Conservation (phyloP, 2,329 filamentous ascomycete genomes). For the Ophiostoma ulmi region DNA sequence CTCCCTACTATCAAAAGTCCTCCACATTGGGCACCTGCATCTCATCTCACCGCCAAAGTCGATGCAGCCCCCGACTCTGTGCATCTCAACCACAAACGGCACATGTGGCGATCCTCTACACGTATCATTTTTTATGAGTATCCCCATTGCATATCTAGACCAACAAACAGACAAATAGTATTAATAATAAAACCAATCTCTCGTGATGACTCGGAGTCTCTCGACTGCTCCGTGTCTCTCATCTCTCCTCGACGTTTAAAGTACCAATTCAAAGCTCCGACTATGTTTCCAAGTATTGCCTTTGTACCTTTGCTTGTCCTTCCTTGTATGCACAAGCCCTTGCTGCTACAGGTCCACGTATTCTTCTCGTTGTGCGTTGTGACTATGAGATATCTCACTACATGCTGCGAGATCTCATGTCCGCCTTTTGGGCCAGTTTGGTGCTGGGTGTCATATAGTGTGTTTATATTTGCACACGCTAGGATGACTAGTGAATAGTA, state of each 20-base stretch:
- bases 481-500: neutral
- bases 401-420: neutral
- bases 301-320: neutral
- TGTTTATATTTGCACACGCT: neutral
- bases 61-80: conserved; percentile 12
- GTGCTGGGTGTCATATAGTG: neutral
- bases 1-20: neutral
- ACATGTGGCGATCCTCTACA: neutral
- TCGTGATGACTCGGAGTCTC: neutral
- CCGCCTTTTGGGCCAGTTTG: neutral
- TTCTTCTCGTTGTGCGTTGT: neutral
- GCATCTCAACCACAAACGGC: neutral
- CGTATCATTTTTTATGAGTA: neutral
- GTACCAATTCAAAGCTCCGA: conserved; percentile 1
- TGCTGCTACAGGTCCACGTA: conserved; percentile 9
- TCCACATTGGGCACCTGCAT: conserved; percentile 16
- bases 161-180: neutral
- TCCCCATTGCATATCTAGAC: neutral
- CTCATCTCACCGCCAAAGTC: conserved; percentile 14
- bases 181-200: neutral
- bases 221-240: conserved; percentile 6
- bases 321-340: neutral
- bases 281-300: neutral
- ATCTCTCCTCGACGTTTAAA: neutral
- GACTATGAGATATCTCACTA: neutral